Conservation (phyloP, 345 rosid genomes). For the Aethionema arabicum region DNA sequence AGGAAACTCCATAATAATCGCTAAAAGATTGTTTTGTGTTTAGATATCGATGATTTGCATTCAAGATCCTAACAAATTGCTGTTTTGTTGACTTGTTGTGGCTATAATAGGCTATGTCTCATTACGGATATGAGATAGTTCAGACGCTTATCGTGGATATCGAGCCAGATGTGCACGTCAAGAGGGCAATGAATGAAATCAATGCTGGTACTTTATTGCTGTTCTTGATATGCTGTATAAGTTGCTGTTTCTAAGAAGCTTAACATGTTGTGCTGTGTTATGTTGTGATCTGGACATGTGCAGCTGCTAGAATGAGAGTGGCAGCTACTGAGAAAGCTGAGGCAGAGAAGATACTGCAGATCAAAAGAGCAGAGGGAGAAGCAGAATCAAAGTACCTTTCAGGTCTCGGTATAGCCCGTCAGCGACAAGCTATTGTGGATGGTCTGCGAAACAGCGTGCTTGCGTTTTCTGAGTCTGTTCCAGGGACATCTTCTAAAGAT, state of each 20-base stretch:
- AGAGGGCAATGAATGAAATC: slow-evolving; percentile 81
- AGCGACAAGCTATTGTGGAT: slow-evolving; percentile 70
- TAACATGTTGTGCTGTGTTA: slow-evolving; percentile 10
- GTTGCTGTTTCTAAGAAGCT: not conserved
- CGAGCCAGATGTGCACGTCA: slow-evolving; percentile 73
- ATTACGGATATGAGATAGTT: slow-evolving; percentile 74
- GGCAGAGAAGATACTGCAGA: slow-evolving; percentile 67
- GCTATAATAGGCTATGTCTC: slow-evolving; percentile 64
- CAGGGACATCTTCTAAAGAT: slow-evolving; percentile 67
- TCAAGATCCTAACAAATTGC: too few relatives aligned
- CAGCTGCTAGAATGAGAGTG: slow-evolving; percentile 62
- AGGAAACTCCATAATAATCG: too few relatives aligned
- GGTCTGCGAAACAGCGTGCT: slow-evolving; percentile 68
- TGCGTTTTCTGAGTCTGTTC: slow-evolving; percentile 64
- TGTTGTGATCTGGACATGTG: slow-evolving; percentile 1
- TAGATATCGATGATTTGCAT: too few relatives aligned
- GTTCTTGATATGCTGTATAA: not conserved
- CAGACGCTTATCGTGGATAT: slow-evolving; percentile 77
- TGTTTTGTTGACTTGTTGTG: not conserved
- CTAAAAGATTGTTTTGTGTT: too few relatives aligned
- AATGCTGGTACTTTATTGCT: slow-evolving; percentile 52
- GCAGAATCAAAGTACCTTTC: slow-evolving; percentile 65
- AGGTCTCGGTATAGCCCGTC: slow-evolving; percentile 62
- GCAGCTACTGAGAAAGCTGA: slow-evolving; percentile 67
- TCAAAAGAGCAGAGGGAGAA: slow-evolving; percentile 69